A percentile compares a stretch with the other conserved stretches of the same genome.
These are phyloP conservation scores for Streptanthus diversifolius DNA, from an alignment of 345 rosid species.

Conservation along the genomic window DNA sequence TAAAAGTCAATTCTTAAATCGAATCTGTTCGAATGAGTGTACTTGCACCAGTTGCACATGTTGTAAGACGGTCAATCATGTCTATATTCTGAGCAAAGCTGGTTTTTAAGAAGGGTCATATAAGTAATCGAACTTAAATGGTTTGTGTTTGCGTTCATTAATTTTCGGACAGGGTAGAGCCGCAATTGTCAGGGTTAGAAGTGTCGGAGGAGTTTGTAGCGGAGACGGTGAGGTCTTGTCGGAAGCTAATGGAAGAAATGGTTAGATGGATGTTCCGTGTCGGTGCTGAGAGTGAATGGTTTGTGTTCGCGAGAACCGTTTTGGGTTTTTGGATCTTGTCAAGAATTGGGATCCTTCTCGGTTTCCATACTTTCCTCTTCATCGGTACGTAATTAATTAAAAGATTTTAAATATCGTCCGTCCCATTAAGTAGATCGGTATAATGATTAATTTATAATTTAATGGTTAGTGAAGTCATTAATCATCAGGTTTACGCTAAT, in stretches of 20 bases:
- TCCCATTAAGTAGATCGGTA: not conserved
- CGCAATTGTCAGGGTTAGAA: constrained; percentile 37
- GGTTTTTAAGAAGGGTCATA: not conserved
- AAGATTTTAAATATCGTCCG: not conserved
- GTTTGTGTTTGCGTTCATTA: not conserved
- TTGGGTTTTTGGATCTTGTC: constrained; percentile 33
- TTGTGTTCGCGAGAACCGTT: constrained; percentile 28
- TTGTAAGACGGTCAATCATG: not conserved
- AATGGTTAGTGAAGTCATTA: not conserved
- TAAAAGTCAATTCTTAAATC: no score
- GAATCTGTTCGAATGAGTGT: no score
- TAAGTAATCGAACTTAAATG: no score
- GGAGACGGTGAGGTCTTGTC: constrained; percentile 31
- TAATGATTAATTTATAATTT: not conserved
- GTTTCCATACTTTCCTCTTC: constrained; percentile 12
- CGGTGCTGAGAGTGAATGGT: constrained; percentile 39
- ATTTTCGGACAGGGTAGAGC: constrained; percentile 38
- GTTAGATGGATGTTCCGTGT: constrained; percentile 43
- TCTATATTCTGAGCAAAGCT: not conserved
- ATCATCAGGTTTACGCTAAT: no score
- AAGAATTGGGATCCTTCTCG: constrained; percentile 18
- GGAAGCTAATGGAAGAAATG: constrained; percentile 26
- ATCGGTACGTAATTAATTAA: constrained; percentile 3
- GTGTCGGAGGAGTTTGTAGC: constrained; percentile 34
- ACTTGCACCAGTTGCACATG: not conserved